Evolutionary conservation across 106 monocot species (phyloP).

Genomic region (Posidonia australis): DNA sequence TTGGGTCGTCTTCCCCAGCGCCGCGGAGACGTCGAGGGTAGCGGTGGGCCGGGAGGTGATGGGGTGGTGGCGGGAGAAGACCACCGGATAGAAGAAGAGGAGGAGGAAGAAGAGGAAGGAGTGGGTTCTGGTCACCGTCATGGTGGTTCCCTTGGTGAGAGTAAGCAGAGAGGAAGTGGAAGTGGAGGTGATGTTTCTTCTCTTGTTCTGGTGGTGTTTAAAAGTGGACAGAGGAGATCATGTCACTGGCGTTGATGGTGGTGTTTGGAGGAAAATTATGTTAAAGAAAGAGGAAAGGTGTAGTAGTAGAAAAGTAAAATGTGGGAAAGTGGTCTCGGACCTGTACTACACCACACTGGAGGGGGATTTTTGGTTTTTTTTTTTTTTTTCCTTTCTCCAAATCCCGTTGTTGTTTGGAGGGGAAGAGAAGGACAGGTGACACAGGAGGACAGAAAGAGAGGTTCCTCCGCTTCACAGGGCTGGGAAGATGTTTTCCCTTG

Average conservation of each 20-base stretch:
- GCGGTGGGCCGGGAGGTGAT: conserved; percentile 6
- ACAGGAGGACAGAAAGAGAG: no score
- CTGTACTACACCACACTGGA: conserved; percentile 1
- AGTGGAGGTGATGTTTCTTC: background rate
- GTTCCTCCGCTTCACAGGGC: no score
- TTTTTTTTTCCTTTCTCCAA: background rate
- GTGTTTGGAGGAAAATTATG: background rate
- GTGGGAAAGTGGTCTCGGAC: background rate
- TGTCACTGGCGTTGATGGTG: background rate
- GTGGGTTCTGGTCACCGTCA: conserved; percentile 8
- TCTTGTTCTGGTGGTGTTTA: background rate
- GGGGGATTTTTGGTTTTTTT: background rate
- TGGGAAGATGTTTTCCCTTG: no score
- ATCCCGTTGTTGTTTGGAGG: background rate
- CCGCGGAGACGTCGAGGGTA: conserved; percentile 40
- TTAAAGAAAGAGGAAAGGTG: background rate
- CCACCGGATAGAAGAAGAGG: conserved; percentile 7
- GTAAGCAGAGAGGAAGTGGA: background rate
- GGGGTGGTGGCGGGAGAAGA: background rate
- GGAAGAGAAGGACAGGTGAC: no score
- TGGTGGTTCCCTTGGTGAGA: conserved; percentile 1
- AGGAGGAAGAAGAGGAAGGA: conserved; percentile 6
- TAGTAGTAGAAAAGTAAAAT: background rate
- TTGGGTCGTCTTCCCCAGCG: conserved; percentile 12
- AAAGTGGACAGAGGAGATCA: background rate